phyloP scores from a whole-genome alignment of 192 early-diverging fungal genomes.

The Gonapodya sp. region DNA sequence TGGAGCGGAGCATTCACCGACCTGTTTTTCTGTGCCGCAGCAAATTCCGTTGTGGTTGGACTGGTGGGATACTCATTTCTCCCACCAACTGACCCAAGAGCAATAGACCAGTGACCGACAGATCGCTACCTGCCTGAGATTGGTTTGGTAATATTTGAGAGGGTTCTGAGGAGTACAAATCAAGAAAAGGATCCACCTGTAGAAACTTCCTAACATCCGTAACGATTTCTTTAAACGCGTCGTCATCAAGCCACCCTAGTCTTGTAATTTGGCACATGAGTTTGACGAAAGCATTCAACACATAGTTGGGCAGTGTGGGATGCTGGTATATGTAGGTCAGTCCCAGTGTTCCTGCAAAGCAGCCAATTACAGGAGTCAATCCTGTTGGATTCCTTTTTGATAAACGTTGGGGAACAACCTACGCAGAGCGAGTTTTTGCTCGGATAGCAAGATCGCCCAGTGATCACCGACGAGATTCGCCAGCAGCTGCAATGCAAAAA shows the following conservation, averaged over 20 bases:
- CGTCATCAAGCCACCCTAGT: conserved; percentile 63
- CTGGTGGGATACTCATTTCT: conserved; percentile 54
- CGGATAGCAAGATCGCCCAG: conserved; percentile 37
- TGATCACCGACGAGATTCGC: conserved; percentile 40
- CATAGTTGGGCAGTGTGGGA: conserved; percentile 44
- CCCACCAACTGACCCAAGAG: conserved; percentile 55
- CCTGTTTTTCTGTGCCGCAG: conserved; percentile 62
- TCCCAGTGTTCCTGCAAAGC: conserved; percentile 43
- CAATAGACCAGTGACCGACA: conserved; percentile 55
- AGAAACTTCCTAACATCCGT: conserved; percentile 23
- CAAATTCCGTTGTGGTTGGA: conserved; percentile 45
- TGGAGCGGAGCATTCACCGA: conserved; percentile 16
- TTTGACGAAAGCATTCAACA: conserved; percentile 44
- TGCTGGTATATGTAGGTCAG: conserved; percentile 45
- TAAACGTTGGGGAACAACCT: conserved; percentile 19
- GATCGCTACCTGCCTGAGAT: conserved; percentile 37
- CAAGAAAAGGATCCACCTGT: conserved; percentile 13
- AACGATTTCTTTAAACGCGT: conserved; percentile 48
- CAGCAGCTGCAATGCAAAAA: background rate
- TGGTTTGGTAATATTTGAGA: background rate
- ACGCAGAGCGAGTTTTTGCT: conserved; percentile 44
- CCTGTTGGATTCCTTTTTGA: conserved; percentile 8
- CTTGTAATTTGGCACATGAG: conserved; percentile 57
- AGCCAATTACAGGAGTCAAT: no score
- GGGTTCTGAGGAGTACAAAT: background rate